Conservation (phyloP, 192 early-diverging fungal species). For the Backusella sp. region DNA sequence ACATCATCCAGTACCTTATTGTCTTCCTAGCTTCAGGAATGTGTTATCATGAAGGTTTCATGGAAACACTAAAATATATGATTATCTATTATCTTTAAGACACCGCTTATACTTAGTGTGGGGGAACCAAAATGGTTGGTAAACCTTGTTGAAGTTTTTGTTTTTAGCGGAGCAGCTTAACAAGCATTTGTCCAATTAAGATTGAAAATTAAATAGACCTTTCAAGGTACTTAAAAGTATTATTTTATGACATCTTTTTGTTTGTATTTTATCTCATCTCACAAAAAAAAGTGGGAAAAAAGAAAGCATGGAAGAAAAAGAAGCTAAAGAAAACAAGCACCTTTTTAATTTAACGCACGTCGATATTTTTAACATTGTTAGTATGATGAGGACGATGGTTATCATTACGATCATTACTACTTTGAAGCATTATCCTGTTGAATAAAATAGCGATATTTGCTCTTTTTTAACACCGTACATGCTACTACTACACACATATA, state of each 20-base stretch:
- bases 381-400: neutral
- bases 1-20: neutral
- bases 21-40: neutral
- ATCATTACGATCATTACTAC: neutral
- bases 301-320: neutral
- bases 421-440: neutral
- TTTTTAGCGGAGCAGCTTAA: slow-evolving; percentile 4
- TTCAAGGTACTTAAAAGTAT: neutral
- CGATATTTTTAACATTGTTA: neutral
- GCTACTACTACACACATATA: no score
- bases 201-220: neutral
- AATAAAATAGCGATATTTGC: no score
- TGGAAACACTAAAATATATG: slow-evolving; percentile 1
- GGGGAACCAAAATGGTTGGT: neutral
- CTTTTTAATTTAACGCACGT: neutral
- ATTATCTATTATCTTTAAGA: neutral
- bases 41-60: neutral
- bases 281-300: neutral
- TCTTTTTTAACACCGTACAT: no score
- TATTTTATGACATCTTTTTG: neutral
- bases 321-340: neutral
- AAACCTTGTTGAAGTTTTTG: neutral
- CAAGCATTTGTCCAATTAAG: neutral
- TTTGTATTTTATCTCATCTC: neutral
- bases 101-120: neutral